Conservation (phyloP, 306 rosid genomes). For the Castanea sativa region DNA sequence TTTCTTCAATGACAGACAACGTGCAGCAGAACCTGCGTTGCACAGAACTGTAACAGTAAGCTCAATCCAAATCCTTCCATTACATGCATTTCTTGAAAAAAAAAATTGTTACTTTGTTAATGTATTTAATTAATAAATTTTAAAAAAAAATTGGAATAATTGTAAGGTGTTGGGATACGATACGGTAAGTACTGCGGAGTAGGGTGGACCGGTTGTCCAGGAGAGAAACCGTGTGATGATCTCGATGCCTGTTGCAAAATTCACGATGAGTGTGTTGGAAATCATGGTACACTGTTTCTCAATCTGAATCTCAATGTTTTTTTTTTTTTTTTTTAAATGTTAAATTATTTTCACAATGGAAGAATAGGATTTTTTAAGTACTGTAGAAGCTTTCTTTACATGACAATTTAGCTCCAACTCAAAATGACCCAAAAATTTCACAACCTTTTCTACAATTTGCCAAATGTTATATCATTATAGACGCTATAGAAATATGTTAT, state of each 20-base stretch:
- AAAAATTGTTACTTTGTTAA: background rate
- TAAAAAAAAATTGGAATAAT: background rate
- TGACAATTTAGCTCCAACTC: too few relatives aligned
- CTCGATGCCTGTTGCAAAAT: constrained; percentile 88
- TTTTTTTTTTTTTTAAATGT: too few relatives aligned
- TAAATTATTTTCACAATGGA: too few relatives aligned
- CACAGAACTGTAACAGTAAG: constrained; percentile 64
- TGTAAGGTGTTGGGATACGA: constrained; percentile 55
- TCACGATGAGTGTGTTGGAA: constrained; percentile 74
- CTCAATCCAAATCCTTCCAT: background rate
- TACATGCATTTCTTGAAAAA: background rate
- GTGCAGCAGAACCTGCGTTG: constrained; percentile 70
- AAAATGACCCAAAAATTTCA: too few relatives aligned
- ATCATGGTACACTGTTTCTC: constrained; percentile 38
- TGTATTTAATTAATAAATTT: background rate
- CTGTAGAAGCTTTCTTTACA: too few relatives aligned
- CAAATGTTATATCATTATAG: background rate
- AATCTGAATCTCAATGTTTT: too few relatives aligned
- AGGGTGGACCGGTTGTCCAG: constrained; percentile 77
- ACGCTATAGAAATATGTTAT: background rate
- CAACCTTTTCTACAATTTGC: too few relatives aligned
- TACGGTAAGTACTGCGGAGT: constrained; percentile 92
- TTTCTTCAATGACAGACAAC: constrained; percentile 25
- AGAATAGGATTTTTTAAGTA: too few relatives aligned
- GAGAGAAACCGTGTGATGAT: constrained; percentile 85